These are phyloP conservation scores for Diaporthe velutina DNA, from an alignment of 2,329 filamentous ascomycete species.

Conservation along the genomic window DNA sequence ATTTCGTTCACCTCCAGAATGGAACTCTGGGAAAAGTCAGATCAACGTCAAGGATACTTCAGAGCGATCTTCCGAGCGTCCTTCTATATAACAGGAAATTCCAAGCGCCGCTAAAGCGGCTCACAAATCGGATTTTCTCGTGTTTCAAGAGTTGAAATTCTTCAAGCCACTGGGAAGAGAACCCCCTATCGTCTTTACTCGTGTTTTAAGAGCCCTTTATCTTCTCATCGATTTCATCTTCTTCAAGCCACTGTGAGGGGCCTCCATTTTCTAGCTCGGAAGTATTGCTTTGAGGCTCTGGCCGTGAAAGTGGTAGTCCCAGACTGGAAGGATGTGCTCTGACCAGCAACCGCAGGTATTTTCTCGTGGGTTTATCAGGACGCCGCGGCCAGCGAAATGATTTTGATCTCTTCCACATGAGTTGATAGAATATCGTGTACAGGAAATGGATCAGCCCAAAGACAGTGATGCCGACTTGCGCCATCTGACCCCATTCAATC, in stretches of 20 bases:
- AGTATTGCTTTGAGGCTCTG: background rate
- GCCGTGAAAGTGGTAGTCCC: background rate
- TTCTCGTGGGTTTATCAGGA: background rate
- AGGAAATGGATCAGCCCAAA: background rate
- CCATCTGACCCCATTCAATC: background rate
- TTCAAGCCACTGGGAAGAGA: too few relatives aligned
- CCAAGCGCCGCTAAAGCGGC: too few relatives aligned
- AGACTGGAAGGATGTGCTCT: background rate
- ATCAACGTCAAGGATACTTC: background rate
- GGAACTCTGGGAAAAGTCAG: rapidly evolving
- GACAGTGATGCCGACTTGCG: background rate
- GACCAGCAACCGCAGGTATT: background rate
- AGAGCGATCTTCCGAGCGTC: rapidly evolving
- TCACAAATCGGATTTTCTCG: too few relatives aligned
- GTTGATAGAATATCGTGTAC: background rate
- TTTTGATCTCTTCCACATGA: background rate
- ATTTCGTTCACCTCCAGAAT: background rate
- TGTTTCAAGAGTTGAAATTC: too few relatives aligned
- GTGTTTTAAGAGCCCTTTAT: too few relatives aligned
- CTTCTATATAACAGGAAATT: too few relatives aligned
- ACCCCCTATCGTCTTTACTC: too few relatives aligned
- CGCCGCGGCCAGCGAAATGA: rapidly evolving
- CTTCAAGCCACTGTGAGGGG: too few relatives aligned
- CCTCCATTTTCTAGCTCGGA: background rate
- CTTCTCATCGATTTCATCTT: too few relatives aligned